These are phyloP conservation scores for Pythium guiyangense DNA, from an alignment of 352 stramenopile genomes.

Conservation along the genomic window DNA sequence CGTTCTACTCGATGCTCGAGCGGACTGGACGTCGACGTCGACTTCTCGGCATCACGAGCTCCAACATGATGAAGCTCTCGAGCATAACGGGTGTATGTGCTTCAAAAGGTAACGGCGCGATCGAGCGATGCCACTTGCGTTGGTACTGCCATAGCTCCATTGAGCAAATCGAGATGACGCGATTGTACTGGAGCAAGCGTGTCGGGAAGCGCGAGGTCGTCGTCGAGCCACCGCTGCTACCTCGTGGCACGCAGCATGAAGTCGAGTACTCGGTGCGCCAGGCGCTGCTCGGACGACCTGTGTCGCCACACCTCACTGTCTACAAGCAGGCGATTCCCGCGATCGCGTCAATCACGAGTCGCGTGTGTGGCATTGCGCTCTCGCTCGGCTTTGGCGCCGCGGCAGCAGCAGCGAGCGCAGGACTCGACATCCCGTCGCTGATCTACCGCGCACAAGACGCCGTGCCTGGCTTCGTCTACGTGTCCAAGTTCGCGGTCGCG, in stretches of 20 bases:
- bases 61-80: too few relatives aligned
- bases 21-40: too few relatives aligned
- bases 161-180: too few relatives aligned
- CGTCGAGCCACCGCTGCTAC: background rate
- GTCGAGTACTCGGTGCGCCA: constrained; percentile 66
- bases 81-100: too few relatives aligned
- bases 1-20: too few relatives aligned
- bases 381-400: constrained; percentile 61
- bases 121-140: too few relatives aligned
- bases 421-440: constrained; percentile 46
- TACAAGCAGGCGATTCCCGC: constrained; percentile 89
- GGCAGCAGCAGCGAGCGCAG: constrained; percentile 49
- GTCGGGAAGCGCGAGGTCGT: constrained; percentile 1
- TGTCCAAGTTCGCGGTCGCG: constrained; percentile 85
- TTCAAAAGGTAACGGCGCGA: too few relatives aligned
- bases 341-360: constrained; percentile 89
- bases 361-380: constrained; percentile 80
- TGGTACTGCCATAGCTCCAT: too few relatives aligned
- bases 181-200: background rate
- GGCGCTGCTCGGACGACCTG: constrained; percentile 68
- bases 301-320: constrained; percentile 91
- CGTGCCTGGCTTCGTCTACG: constrained; percentile 26
- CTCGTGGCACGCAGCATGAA: background rate
- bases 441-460: constrained; percentile 47
- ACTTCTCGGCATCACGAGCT: too few relatives aligned